Percentiles rank a stretch among this genome's conserved stretches.
Evolutionary conservation across 805 yeast genomes (phyloP).

Genomic region (Barnettozyma sucrosica): DNA sequence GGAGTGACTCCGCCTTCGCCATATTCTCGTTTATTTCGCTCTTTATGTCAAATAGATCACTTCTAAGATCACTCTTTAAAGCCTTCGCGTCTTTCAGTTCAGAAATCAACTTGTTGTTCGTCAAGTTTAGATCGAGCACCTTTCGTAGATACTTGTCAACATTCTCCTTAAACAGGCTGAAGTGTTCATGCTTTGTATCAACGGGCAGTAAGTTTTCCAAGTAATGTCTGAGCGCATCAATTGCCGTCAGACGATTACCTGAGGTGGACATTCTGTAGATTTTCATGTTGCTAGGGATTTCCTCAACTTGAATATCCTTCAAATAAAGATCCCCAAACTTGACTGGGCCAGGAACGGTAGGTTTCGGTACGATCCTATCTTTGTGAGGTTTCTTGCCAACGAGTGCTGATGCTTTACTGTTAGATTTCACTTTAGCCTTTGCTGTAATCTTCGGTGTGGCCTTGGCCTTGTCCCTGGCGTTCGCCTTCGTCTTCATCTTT

Average conservation of each 20-base stretch:
- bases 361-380: background rate
- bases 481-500: background rate
- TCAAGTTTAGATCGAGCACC: slow-evolving; percentile 31
- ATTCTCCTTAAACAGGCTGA: slow-evolving; percentile 19
- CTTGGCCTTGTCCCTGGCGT: background rate
- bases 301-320: background rate
- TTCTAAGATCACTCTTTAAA: slow-evolving; percentile 28
- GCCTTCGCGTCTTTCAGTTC: slow-evolving; percentile 26
- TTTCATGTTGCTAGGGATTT: slow-evolving; percentile 10
- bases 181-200: slow-evolving; percentile 1
- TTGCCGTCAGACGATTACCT: slow-evolving; percentile 16
- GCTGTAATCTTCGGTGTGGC: background rate
- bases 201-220: slow-evolving; percentile 6
- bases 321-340: background rate
- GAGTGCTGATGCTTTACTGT: background rate
- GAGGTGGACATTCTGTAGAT: slow-evolving; percentile 24
- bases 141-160: slow-evolving; percentile 27
- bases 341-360: background rate
- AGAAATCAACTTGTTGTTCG: slow-evolving; percentile 29
- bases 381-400: background rate
- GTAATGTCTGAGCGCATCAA: slow-evolving; percentile 17
- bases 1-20: slow-evolving; percentile 23
- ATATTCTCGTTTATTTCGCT: slow-evolving; percentile 23
- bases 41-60: slow-evolving; percentile 26
- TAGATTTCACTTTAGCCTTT: background rate